These are phyloP conservation scores for Erythrobasidium yunnanense DNA, from an alignment of 768 basidiomycete species.

Conservation along the genomic window DNA sequence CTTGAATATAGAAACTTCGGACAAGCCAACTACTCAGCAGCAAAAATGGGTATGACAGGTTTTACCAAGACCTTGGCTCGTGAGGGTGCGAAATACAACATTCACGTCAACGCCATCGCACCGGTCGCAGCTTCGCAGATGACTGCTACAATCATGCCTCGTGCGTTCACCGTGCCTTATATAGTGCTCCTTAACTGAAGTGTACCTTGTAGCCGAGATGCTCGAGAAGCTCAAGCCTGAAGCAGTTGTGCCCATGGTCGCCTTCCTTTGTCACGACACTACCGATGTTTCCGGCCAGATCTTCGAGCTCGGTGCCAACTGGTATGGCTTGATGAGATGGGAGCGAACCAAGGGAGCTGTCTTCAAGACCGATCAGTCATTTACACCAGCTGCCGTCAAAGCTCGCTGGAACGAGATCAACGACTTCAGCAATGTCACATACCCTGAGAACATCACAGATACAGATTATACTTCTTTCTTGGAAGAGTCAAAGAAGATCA, in stretches of 20 bases:
- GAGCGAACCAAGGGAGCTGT: constrained; percentile 75
- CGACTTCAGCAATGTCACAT: constrained; percentile 61
- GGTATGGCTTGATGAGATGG: constrained; percentile 82
- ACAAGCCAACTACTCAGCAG: constrained; percentile 93
- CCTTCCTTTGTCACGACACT: constrained; percentile 52
- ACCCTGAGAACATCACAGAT: constrained; percentile 59
- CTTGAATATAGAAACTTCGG: constrained; percentile 64
- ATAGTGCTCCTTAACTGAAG: no score
- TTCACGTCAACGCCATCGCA: constrained; percentile 74
- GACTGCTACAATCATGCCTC: constrained; percentile 59
- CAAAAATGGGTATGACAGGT: constrained; percentile 87
- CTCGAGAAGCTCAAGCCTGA: constrained; percentile 62
- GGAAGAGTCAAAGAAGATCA: constrained; percentile 52
- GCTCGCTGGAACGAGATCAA: constrained; percentile 68
- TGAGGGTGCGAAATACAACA: constrained; percentile 63
- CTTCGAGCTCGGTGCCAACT: constrained; percentile 90
- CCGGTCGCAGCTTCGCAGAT: constrained; percentile 94
- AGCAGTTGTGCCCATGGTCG: constrained; percentile 84
- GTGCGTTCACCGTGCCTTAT: background rate
- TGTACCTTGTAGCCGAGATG: constrained; percentile 77
- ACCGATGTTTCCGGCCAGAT: constrained; percentile 60
- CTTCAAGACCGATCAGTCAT: constrained; percentile 78
- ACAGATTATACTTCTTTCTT: constrained; percentile 52
- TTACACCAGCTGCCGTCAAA: constrained; percentile 90
- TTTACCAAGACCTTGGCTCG: constrained; percentile 87